phyloP scores from a whole-genome alignment of 306 rosid species.

The Biancaea sappan region DNA sequence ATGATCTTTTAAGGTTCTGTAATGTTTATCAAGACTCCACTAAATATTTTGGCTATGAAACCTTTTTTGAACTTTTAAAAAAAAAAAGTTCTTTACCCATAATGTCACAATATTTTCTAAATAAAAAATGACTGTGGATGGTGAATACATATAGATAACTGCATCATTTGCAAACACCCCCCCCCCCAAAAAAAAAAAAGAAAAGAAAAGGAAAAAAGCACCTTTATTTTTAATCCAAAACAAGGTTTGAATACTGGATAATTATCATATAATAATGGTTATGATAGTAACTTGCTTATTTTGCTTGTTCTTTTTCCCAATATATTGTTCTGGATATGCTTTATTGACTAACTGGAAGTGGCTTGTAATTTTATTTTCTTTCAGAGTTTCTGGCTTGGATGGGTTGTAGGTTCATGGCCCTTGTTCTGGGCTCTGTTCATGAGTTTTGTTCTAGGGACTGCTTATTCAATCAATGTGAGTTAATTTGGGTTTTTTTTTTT shows the following conservation, averaged over 20 bases:
- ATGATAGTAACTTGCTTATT: not conserved
- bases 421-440: conserved; percentile 92
- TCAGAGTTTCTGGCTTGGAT: conserved; percentile 94
- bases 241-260: not conserved
- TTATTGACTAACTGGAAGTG: conserved; percentile 19
- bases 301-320: not conserved
- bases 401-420: conserved; percentile 97
- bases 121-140: not conserved
- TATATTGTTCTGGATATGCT: conserved; percentile 20
- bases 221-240: not conserved
- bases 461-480: conserved; percentile 93
- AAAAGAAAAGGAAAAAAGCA: too few relatives aligned
- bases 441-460: conserved; percentile 93
- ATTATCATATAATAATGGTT: not conserved
- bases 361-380: conserved; percentile 38
- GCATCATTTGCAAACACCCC: not conserved
- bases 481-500: too few relatives aligned
- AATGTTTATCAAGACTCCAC: not conserved
- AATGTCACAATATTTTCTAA: not conserved
- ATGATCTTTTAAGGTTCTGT: not conserved
- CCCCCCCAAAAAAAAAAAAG: too few relatives aligned
- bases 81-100: not conserved
- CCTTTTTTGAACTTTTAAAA: not conserved
- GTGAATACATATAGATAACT: not conserved
- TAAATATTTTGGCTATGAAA: not conserved